Conservation (phyloP, 1,139 yeast species). For the Magnusiomyces clavatus region DNA sequence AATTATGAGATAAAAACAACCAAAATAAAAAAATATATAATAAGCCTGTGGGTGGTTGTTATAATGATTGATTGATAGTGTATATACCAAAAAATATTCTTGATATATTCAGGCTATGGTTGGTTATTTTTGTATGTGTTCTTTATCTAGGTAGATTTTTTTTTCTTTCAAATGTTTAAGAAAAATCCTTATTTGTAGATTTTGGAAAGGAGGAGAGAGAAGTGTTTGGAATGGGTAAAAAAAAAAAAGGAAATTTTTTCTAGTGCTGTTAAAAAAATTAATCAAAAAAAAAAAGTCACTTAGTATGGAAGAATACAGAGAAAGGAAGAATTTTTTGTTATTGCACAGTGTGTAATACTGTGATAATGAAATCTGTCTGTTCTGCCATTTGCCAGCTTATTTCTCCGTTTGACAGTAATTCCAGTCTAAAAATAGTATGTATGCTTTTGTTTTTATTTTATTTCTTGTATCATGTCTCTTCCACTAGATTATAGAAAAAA, state of each 20-base stretch:
- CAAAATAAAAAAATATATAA: too few species aligned
- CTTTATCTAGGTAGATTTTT: too few species aligned
- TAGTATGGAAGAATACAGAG: constrained; percentile 1
- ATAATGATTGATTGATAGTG: background rate
- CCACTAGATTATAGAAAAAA: background rate
- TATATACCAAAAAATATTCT: too few species aligned
- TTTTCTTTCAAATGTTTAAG: too few species aligned
- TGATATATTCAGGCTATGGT: too few species aligned
- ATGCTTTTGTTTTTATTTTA: too few species aligned
- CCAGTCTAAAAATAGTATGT: too few species aligned
- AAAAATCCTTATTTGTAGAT: background rate
- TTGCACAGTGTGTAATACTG: constrained; percentile 3
- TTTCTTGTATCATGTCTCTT: background rate
- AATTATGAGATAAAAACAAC: too few species aligned
- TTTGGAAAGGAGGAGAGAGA: constrained; percentile 4
- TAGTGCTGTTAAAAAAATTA: background rate
- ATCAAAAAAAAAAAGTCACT: background rate
- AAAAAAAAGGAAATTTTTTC: background rate
- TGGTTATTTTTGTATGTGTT: too few species aligned
- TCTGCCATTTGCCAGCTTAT: background rate
- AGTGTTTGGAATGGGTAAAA: constrained; percentile 1
- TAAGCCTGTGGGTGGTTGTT: too few species aligned
- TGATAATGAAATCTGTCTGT: too few species aligned
- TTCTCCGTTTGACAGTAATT: background rate
- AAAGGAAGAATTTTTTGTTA: background rate